Evolutionary conservation across 176 grass and related monocot genomes (phyloP).

Genomic region (Oryza punctata): DNA sequence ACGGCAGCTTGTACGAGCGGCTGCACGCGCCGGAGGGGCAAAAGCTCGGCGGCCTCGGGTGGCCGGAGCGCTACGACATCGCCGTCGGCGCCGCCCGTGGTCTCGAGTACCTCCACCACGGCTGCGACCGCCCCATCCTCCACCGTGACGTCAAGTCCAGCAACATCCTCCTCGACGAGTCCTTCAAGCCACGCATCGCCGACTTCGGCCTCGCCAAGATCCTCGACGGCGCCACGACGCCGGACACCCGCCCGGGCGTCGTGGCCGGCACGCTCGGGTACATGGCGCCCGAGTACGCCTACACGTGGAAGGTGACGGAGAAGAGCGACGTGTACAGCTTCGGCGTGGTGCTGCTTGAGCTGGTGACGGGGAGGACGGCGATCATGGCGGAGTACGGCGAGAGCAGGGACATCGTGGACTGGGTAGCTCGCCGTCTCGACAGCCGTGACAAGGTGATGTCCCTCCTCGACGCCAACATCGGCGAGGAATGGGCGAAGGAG

Average conservation of each 20-base stretch:
- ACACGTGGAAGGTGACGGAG: conserved; percentile 85
- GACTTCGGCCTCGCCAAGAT: conserved; percentile 97
- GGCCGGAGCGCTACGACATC: conserved; percentile 64
- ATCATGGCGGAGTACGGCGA: conserved; percentile 50
- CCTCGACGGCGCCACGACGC: background rate
- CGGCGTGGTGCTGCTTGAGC: conserved; percentile 81
- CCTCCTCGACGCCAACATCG: conserved; percentile 51
- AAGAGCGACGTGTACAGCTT: conserved; percentile 98
- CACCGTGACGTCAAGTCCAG: conserved; percentile 96
- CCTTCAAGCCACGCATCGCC: conserved; percentile 74
- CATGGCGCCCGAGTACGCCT: conserved; percentile 88
- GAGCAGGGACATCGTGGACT: conserved; percentile 66
- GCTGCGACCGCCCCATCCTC: conserved; percentile 72
- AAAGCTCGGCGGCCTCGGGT: conserved; percentile 48
- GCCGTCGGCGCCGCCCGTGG: conserved; percentile 73
- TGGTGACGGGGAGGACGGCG: conserved; percentile 60
- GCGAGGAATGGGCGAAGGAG: conserved; percentile 55
- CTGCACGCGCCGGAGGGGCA: conserved; percentile 52
- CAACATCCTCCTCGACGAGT: conserved; percentile 96
- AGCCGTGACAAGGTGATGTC: conserved; percentile 43
- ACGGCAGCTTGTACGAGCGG: conserved; percentile 71
- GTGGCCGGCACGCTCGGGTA: conserved; percentile 88
- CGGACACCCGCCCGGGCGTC: conserved; percentile 26
- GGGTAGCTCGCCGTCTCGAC: conserved; percentile 58
- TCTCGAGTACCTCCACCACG: conserved; percentile 83